These are phyloP conservation scores for Exophiala xenobiotica DNA, from an alignment of 2,329 filamentous ascomycete genomes.

Conservation along the genomic window DNA sequence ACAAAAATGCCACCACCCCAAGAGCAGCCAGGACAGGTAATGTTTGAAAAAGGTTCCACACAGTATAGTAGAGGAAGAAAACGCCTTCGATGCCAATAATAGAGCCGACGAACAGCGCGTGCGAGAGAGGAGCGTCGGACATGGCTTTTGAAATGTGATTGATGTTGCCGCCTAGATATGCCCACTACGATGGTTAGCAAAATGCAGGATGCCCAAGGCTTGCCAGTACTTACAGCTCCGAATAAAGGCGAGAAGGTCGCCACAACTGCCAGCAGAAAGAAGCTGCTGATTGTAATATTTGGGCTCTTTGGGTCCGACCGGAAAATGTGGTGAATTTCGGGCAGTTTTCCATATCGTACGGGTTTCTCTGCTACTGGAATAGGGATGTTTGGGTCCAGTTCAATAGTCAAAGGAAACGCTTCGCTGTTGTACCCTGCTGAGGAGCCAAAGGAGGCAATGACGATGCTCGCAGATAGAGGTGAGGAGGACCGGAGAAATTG, in stretches of 20 bases:
- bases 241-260: conserved; percentile 73
- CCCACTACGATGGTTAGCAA: conserved; percentile 73
- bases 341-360: conserved; percentile 77
- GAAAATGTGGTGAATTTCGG: conserved; percentile 91
- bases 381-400: conserved; percentile 61
- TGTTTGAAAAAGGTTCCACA: conserved; percentile 88
- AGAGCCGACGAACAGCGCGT: conserved; percentile 81
- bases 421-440: conserved; percentile 65
- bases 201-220: no score
- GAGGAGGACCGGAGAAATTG: conserved; percentile 70
- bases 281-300: conserved; percentile 72
- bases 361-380: conserved; percentile 63
- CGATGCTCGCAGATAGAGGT: conserved; percentile 74
- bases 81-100: conserved; percentile 84
- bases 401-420: conserved; percentile 71
- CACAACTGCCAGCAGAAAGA: conserved; percentile 72
- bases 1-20: conserved; percentile 72
- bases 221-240: conserved; percentile 65
- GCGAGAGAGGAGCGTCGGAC: conserved; percentile 72
- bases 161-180: conserved; percentile 77
- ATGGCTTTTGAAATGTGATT: conserved; percentile 75
- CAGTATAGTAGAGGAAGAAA: conserved; percentile 91
- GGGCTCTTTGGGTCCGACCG: conserved; percentile 75
- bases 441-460: conserved; percentile 80
- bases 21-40: conserved; percentile 71